Evolutionary conservation across 2,329 filamentous ascomycete genomes (phyloP), one percentile per base, ranked within the genome.

Genomic region (Hypoxylon sp.): DNA sequence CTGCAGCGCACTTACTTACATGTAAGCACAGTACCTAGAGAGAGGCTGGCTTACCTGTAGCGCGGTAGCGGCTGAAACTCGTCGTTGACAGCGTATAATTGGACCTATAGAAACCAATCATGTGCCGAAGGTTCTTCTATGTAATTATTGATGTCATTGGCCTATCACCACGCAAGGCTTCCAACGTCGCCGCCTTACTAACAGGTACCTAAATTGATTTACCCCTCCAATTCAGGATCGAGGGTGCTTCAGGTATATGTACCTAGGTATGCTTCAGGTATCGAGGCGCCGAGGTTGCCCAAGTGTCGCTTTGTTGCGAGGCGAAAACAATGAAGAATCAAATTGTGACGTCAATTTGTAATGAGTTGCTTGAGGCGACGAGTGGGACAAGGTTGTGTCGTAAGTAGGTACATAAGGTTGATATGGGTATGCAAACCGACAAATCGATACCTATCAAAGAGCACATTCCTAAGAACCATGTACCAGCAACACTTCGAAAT

Each of bases 111-210:
- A n/a, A 64, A n/a, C 67, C 67, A 69, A 69, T 69, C 43, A 67
- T 5, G 23, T 25, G 19, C 19, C 13, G 25, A 57, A 38, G 34
- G 63, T 48, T 49, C 43, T n/a, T n/a, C n/a, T n/a, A n/a, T n/a
- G n/a, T 1, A 56, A 66, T 70, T 70, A 70, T n/a, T n/a, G n/a
- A n/a, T 70, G 68, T 70, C 68, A 70, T 68, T 52, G 56, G 60
- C 52, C 36, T 36, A 38, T 28, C 48, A 63, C 32, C 48, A 63
- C 68, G 49, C 60, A 70, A 70, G 65, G 62, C 68, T 65, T 57
- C 57, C 38, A 19, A 67, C 51, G 6, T 49, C 32, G 36, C 19
- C 23, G 23, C 28, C 19, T 34, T 11, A 36, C 56, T 57, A 25
- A 58, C 51, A n/a, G n/a, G n/a, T 52, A 63, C 52, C 30, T 49